Conservation (phyloP, 2,329 filamentous ascomycete genomes). For the Botrytis fragariae region DNA sequence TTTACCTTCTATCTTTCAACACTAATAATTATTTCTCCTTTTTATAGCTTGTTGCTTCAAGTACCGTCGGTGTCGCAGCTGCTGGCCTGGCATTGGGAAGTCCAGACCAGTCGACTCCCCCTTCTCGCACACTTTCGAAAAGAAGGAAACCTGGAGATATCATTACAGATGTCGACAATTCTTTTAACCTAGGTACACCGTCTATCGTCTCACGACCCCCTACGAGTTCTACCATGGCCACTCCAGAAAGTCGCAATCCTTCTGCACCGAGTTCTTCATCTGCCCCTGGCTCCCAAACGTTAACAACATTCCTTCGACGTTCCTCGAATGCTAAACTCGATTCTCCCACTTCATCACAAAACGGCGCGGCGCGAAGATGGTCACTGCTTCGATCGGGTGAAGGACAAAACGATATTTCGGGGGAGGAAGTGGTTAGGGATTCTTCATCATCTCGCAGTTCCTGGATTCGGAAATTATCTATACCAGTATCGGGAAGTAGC, state of each 20-base stretch:
- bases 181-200: slow-evolving; percentile 26
- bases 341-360: slow-evolving; percentile 23
- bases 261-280: slow-evolving; percentile 25
- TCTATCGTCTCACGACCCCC: slow-evolving; percentile 33
- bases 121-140: slow-evolving; percentile 34
- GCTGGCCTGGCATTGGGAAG: slow-evolving; percentile 38
- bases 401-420: slow-evolving; percentile 25
- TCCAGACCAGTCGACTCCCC: slow-evolving; percentile 32
- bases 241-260: slow-evolving; percentile 28
- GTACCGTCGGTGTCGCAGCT: slow-evolving; percentile 39
- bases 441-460: slow-evolving; percentile 62
- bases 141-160: slow-evolving; percentile 34
- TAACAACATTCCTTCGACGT: slow-evolving; percentile 19
- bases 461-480: slow-evolving; percentile 71
- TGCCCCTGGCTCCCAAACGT: slow-evolving; percentile 25
- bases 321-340: slow-evolving; percentile 30
- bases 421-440: slow-evolving; percentile 43
- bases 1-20: neutral
- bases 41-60: slow-evolving; percentile 39
- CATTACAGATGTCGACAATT: slow-evolving; percentile 27
- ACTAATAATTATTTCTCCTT: slow-evolving; percentile 23
- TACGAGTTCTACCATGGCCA: slow-evolving; percentile 34
- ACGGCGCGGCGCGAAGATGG: slow-evolving; percentile 28
- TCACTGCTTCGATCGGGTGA: slow-evolving; percentile 33
- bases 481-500: slow-evolving; percentile 62